Base-by-base conservation (phyloP, 2,329 filamentous ascomycete species). In the Phialocephala subalpina region DNA sequence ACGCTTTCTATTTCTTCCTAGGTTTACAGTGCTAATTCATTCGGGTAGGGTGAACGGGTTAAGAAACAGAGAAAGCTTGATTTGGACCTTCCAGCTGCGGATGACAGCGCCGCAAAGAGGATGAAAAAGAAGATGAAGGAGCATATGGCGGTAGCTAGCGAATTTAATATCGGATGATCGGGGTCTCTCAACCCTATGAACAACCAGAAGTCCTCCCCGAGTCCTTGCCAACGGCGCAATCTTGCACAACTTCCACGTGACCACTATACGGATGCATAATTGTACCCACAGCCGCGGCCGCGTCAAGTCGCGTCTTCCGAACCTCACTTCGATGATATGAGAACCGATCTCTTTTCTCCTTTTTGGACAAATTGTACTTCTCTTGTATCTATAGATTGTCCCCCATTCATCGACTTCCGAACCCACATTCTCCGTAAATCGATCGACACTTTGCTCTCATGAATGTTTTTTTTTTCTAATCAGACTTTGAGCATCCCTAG, bases 91-190 rank as follows among this genome's bases (percentile, higher is more conserved):
- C 78, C 77, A 9, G 77, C 78, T 55, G 80, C 82, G 55, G 80
- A 85, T 59, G 83, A 83, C 75, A 83, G 87, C 77, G 84, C 87
- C 75, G 85, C 83, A 16, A 88, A 87, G 68, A 87, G 84, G 78
- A 90, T 87, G 86, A 81, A 88, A 80, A 86, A 86, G 80, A 89
- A 87, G 79, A 87, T 88, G 77, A 82, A 83, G 78, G 79, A 83
- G 65, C 81, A 83, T 72, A 85, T 85, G 79, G 80, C 83, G 71
- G 83, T 82, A 66, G 86, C 87, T 22, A 83, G 84, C 69, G 89
- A 92, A 79, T 92, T 92, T 74, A 92, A 92, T 75, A 85, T 92
- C 75, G 88, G 88, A 18, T 90, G 65, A 76, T 18, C 25, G 29
- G 45, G 45, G 36, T 25, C 3, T 6, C 27, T 20, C 1, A 57